Base-by-base conservation (phyloP, 1,139 yeast genomes). In the Debaryomyces fabryi region DNA sequence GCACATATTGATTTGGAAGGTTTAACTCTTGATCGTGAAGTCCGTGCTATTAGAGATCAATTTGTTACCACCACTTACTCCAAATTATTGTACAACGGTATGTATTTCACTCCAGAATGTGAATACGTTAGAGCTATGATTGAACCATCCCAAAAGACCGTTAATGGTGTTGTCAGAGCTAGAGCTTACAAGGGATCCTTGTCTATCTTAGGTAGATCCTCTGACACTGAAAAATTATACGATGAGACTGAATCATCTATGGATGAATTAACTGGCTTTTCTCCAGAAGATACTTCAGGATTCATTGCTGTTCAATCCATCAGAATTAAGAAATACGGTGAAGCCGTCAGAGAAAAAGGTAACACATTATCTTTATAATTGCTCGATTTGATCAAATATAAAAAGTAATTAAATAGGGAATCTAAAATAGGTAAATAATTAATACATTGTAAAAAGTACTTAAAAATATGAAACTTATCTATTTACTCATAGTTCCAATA, bases 231-330 rank as follows among this genome's bases (percentile, higher is more conserved):
- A 76, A 92, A 91, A 77, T 83, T 93, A 62, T 93, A 93, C 71
- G 98, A 93, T 70, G 97, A 96, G 58, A 90, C 97, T 52, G 97
- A 92, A 72, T 91, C 98, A 21, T 92, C 98, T 16, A 93, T 93
- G 99, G 99, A 93, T 73, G 98, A 93, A 76, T 85, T 93, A 65
- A 92, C 98, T 51, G 99, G 97, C 51, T 93, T 93, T 81, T 86
- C 90, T 63, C 99, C 99, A 53, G 92, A 88, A 69, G 98, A 93
- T 71, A 90, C 99, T 54, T 79, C 96, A 55, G 99, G 99, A 50
- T 93, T 93, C 82, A 93, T 93, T 73, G 91, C 97, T 60, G 96
- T 93, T 59, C 97, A 93, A 81, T 88, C 98, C 55, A 93, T 93
- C 71, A 90, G 99, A 81, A 88, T 93, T 69, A 93, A 93, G 82